Conservation (phyloP, 768 basidiomycete genomes). For the Multifurca ochricompacta region DNA sequence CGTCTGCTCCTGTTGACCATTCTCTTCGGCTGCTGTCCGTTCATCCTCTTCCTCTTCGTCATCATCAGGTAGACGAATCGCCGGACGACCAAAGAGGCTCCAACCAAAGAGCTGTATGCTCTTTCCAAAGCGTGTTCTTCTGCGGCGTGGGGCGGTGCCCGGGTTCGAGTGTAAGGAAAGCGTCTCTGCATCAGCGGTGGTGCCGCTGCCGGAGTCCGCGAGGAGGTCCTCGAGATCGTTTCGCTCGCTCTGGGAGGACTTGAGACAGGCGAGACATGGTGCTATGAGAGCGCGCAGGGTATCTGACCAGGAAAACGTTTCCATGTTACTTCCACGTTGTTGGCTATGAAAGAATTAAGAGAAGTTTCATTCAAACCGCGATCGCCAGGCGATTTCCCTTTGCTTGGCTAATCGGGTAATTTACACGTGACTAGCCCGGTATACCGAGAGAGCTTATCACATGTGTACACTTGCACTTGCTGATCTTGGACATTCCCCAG, state of each 20-base stretch:
- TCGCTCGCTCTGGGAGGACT: conserved; percentile 24
- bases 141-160: conserved; percentile 28
- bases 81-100: conserved; percentile 55
- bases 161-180: conserved; percentile 63
- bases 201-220: conserved; percentile 36
- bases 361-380: no score
- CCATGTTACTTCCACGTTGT: conserved; percentile 29
- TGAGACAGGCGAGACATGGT: conserved; percentile 54
- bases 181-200: conserved; percentile 46
- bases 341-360: background rate
- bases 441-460: no score
- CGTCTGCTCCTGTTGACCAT: background rate
- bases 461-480: no score
- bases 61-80: conserved; percentile 53
- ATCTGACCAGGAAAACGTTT: conserved; percentile 54
- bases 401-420: background rate
- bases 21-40: no score
- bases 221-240: conserved; percentile 44
- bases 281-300: conserved; percentile 47
- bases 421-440: no score
- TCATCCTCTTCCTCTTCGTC: conserved; percentile 34
- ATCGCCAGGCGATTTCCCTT: no score
- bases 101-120: conserved; percentile 56
- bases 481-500: no score
- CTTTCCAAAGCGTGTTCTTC: conserved; percentile 25